Evolutionary conservation across 305 asterid species (phyloP).

Genomic region (Fraxinus nigra): DNA sequence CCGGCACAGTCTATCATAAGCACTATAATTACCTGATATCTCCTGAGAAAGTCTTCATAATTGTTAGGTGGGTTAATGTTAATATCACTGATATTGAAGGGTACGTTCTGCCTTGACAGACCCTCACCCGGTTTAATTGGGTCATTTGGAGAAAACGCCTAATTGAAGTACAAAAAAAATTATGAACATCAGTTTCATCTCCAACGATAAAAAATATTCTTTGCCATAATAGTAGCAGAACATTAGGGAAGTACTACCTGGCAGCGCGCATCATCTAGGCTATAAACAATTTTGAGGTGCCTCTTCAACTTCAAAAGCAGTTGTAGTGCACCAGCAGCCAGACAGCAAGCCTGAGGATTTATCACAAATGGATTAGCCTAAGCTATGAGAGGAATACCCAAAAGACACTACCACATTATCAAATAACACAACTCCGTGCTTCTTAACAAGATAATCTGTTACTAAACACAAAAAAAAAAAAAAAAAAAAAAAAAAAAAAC

Average conservation of each 20-base stretch:
- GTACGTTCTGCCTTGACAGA: slow-evolving; percentile 62
- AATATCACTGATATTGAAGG: slow-evolving; percentile 59
- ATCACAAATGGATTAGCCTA: slow-evolving; percentile 13
- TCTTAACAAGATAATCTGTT: neutral
- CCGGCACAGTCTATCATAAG: neutral
- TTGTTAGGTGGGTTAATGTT: slow-evolving; percentile 61
- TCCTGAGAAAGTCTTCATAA: slow-evolving; percentile 56
- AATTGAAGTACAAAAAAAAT: slow-evolving; percentile 22
- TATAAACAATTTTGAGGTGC: slow-evolving; percentile 82
- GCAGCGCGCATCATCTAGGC: slow-evolving; percentile 87
- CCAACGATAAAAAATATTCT: slow-evolving; percentile 7
- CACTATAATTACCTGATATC: slow-evolving; percentile 74
- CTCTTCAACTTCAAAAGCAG: slow-evolving; percentile 93
- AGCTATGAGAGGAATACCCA: slow-evolving; percentile 19
- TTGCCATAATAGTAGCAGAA: neutral
- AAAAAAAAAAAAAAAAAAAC: neutral
- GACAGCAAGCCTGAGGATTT: slow-evolving; percentile 66
- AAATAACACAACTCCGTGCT: neutral
- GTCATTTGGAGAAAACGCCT: slow-evolving; percentile 90
- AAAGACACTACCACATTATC: neutral
- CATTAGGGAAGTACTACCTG: slow-evolving; percentile 51
- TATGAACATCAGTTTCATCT: slow-evolving; percentile 14
- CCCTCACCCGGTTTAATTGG: slow-evolving; percentile 78
- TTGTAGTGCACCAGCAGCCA: slow-evolving; percentile 87
- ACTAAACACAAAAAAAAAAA: neutral